A percentile compares a stretch with the other conserved stretches of the same genome.
These are phyloP conservation scores for Rhododendron vialii DNA, from an alignment of 148 eudicot genomes.

Conservation along the genomic window DNA sequence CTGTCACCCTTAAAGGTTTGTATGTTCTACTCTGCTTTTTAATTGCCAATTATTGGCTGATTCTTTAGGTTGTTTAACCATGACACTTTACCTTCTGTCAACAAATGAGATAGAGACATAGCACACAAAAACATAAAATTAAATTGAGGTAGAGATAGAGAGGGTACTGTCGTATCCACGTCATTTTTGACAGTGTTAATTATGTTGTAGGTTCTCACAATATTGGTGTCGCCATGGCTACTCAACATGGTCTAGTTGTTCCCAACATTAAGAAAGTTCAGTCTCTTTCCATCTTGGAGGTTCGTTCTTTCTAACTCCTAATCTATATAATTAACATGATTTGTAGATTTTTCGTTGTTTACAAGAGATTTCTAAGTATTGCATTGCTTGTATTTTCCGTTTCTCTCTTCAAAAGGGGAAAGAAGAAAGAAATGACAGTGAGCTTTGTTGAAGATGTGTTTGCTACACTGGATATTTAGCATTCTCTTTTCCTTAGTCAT, in stretches of 20 bases:
- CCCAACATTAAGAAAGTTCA: conserved; percentile 93
- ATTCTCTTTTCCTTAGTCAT: background rate
- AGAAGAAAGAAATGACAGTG: background rate
- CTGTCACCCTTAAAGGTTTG: conserved; percentile 74
- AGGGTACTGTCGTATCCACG: background rate
- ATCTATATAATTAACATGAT: background rate
- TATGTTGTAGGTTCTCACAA: conserved; percentile 70
- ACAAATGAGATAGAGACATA: background rate
- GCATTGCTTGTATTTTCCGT: background rate
- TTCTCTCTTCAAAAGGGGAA: background rate
- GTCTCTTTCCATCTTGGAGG: conserved; percentile 81
- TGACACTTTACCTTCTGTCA: background rate
- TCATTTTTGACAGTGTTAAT: background rate
- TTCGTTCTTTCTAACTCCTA: conserved; percentile 23
- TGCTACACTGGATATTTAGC: background rate
- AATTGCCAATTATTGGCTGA: background rate
- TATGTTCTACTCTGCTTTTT: background rate
- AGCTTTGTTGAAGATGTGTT: conserved; percentile 3
- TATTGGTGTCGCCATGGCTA: conserved; percentile 97
- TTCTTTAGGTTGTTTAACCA: background rate
- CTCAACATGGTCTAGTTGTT: conserved; percentile 86
- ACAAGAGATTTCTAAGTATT: background rate
- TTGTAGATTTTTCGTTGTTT: background rate
- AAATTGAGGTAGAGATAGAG: background rate
- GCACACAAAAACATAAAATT: background rate